Evolutionary conservation across 257 asterid genomes (phyloP).

Genomic region (Solanum rostratum): DNA sequence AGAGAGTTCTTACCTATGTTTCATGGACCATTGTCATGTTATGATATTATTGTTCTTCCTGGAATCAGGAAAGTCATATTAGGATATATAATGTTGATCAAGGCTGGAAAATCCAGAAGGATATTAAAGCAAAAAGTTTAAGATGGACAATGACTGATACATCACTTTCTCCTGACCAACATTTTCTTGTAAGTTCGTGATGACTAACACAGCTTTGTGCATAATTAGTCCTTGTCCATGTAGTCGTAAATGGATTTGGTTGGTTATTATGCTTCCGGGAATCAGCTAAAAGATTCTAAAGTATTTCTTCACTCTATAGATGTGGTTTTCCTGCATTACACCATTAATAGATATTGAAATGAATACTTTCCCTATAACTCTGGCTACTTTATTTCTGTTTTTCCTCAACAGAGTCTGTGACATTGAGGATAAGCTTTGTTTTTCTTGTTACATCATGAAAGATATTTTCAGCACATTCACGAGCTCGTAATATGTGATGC

Average conservation of each 20-base stretch:
- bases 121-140: conserved; percentile 70
- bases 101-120: conserved; percentile 81
- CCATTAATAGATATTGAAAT: too few species aligned
- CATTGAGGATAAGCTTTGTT: neutral
- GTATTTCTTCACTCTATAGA: neutral
- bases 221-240: neutral
- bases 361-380: neutral
- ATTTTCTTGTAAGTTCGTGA: conserved; percentile 59
- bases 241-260: neutral
- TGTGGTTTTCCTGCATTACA: neutral
- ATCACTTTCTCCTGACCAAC: conserved; percentile 75
- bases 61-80: conserved; percentile 67
- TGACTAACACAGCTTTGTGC: neutral
- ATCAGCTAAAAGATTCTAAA: neutral
- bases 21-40: neutral
- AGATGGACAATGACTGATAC: conserved; percentile 97
- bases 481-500: neutral
- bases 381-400: neutral
- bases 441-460: neutral
- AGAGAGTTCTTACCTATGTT: neutral
- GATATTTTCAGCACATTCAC: neutral
- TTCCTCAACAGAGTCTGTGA: neutral
- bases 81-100: conserved; percentile 68
- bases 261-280: neutral
- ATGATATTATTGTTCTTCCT: neutral